Percentiles rank a stretch among this genome's conserved stretches.
Conservation (phyloP, 202 grass and related monocot genomes). For the Panicum virgatum region DNA sequence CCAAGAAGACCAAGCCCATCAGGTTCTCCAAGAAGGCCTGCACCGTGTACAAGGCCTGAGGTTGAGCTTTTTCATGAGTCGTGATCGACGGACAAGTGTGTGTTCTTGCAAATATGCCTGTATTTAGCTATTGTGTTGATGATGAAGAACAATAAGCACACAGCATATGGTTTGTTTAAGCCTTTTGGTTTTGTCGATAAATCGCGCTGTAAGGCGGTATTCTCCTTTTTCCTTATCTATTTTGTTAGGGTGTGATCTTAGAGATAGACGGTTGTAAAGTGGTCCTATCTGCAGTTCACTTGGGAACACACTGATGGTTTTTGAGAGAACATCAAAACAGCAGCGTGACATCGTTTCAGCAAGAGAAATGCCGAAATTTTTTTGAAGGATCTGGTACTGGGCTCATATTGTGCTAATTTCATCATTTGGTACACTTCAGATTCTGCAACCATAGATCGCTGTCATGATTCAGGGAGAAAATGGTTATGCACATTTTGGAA, state of each 20-base stretch:
- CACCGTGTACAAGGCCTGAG: constrained; percentile 36
- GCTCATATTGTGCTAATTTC: background rate
- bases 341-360: background rate
- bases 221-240: background rate
- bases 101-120: constrained; percentile 18
- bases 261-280: background rate
- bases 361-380: too few species aligned
- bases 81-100: background rate
- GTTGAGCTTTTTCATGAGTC: too few species aligned
- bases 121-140: constrained; percentile 37
- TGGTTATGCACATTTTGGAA: background rate
- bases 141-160: constrained; percentile 43
- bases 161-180: constrained; percentile 21
- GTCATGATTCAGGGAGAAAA: background rate
- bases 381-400: too few species aligned
- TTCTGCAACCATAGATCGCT: background rate
- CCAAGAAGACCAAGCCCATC: constrained; percentile 55
- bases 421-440: background rate
- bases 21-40: constrained; percentile 69
- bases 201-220: background rate
- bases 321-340: background rate
- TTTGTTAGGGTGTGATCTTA: background rate
- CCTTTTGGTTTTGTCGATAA: constrained; percentile 37
- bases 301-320: background rate
- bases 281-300: background rate